A percentile compares a stretch with the other conserved stretches of the same genome.
phyloP scores from a whole-genome alignment of 257 asterid species.

The Galeopsis tetrahit region DNA sequence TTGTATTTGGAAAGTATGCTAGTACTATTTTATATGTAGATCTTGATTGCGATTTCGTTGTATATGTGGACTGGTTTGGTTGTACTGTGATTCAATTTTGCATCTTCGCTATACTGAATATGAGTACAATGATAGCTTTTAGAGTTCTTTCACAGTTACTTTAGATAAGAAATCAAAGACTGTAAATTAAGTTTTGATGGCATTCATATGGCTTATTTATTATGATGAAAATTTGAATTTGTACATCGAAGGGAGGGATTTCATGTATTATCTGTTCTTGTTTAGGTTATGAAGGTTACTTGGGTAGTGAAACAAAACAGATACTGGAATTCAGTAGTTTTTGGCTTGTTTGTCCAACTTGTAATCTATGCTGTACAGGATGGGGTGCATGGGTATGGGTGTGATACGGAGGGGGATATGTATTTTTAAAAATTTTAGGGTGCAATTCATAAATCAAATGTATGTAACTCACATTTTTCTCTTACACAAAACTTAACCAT shows the following conservation, averaged over 20 bases:
- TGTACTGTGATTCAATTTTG: neutral
- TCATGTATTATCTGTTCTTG: neutral
- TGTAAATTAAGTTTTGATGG: neutral
- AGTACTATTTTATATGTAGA: neutral
- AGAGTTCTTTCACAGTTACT: neutral
- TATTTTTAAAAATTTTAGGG: too few species aligned
- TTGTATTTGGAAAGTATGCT: too few species aligned
- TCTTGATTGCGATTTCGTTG: conserved; percentile 14
- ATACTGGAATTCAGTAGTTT: neutral
- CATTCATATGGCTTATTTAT: neutral
- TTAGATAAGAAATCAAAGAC: neutral
- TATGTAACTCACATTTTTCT: too few species aligned
- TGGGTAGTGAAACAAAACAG: neutral
- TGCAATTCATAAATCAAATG: too few species aligned
- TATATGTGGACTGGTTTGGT: neutral
- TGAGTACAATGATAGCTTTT: neutral
- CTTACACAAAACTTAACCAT: too few species aligned
- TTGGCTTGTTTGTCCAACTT: conserved; percentile 1
- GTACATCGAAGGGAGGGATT: neutral
- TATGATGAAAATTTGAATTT: neutral
- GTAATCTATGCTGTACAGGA: neutral
- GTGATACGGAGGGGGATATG: too few species aligned
- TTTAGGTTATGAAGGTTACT: neutral
- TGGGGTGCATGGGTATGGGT: neutral
- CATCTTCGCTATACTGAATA: too few species aligned